A percentile compares a stretch with the other conserved stretches of the same genome.
phyloP scores from a whole-genome alignment of 208 protist species.

The Lotmaria passim region DNA sequence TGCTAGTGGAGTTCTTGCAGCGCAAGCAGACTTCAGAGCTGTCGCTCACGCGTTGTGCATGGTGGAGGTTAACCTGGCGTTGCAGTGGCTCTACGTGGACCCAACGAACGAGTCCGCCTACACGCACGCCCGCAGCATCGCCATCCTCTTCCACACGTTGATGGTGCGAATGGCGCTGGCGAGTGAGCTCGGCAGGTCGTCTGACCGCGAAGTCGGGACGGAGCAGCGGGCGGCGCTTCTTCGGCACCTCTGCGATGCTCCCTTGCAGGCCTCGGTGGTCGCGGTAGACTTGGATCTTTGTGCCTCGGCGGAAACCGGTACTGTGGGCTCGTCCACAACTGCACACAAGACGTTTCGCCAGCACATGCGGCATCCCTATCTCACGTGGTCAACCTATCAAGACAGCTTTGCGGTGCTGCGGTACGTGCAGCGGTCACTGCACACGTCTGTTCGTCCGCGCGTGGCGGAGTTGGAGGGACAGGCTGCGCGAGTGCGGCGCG shows the following conservation, averaged over 20 bases:
- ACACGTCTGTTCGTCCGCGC: constrained; percentile 23
- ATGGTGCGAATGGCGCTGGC: constrained; percentile 28
- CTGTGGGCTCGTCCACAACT: constrained; percentile 13
- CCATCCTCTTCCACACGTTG: constrained; percentile 49
- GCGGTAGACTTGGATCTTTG: constrained; percentile 4
- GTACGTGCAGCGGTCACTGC: constrained; percentile 35
- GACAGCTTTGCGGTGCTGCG: constrained; percentile 49
- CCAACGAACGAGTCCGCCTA: constrained; percentile 80
- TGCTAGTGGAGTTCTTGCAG: neutral
- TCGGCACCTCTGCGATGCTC: constrained; percentile 21
- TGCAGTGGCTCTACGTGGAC: constrained; percentile 68
- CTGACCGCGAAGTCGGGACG: neutral
- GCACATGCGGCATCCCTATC: neutral
- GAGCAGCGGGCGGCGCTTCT: too few relatives aligned
- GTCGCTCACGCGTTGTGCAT: constrained; percentile 39
- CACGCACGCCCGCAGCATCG: constrained; percentile 60
- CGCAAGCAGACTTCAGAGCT: neutral
- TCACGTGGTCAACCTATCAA: constrained; percentile 50
- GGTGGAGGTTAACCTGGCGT: constrained; percentile 58
- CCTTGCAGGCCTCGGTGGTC: constrained; percentile 25
- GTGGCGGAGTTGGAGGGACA: constrained; percentile 40
- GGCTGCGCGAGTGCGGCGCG: constrained; percentile 21
- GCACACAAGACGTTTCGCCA: neutral
- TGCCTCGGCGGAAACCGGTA: constrained; percentile 10
- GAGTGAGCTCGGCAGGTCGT: neutral